Evolutionary conservation across 169 alveolate species (phyloP).

Genomic region (Plasmodium gonderi): DNA sequence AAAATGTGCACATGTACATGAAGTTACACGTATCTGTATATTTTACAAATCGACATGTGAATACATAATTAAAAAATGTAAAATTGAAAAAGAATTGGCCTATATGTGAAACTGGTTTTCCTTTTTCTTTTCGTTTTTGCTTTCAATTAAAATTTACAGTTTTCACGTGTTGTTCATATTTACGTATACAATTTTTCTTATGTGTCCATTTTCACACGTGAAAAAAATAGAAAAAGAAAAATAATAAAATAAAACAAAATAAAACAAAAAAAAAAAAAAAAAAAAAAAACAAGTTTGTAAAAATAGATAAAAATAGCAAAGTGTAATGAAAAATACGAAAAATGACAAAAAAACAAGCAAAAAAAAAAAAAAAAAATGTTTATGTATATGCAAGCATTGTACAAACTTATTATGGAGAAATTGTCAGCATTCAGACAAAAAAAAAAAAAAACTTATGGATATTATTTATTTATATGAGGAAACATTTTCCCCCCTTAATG

Average conservation of each 20-base stretch:
- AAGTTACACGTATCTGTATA: background rate
- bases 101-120: background rate
- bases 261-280: background rate
- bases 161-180: background rate
- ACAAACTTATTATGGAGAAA: background rate
- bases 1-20: background rate
- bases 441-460: background rate
- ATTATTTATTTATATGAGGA: background rate
- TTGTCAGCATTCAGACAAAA: background rate
- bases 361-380: background rate
- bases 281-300: too few relatives aligned
- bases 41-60: background rate
- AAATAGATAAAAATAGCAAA: background rate
- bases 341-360: background rate
- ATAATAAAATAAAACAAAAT: background rate
- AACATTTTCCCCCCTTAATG: background rate
- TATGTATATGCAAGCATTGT: conserved; percentile 1
- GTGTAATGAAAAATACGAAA: background rate
- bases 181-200: background rate
- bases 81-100: conserved; percentile 5
- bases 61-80: background rate
- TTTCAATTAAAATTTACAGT: background rate
- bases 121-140: background rate
- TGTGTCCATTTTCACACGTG: background rate
- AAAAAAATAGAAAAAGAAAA: background rate